Evolutionary conservation across 495 filamentous ascomycete species (phyloP), one percentile per base, ranked within the genome.

Genomic region (Penicillium egyptiacum): DNA sequence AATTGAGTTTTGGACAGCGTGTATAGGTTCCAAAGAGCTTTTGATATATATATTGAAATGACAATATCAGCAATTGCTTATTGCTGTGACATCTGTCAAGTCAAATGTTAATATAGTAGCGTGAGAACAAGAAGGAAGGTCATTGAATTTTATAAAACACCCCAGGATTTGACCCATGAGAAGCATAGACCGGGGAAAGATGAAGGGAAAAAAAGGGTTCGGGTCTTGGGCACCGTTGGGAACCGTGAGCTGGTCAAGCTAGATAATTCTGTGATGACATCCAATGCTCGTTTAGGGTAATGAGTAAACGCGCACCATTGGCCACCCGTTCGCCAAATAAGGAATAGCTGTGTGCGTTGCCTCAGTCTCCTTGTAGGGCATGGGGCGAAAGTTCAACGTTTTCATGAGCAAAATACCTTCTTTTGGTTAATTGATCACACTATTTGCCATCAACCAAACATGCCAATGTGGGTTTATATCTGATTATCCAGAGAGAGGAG

Each of bases 401-500:
- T 57, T 28, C 17, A 57, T 56, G 48, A 56, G 55, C 30, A 49
- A 49, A 44, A 53, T 48, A 31, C 28, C 45, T 41, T 45, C n/a
- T 12, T 60, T 26, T 59, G 48, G 50, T 53, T 37, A 33, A 33
- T 55, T 40, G 45, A 52, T 48, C 58, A 48, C 57, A 12, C 22
- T 23, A 50, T 66, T 69, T 54, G 65, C 65, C 68, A 59, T 64
- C 56, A 41, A 53, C 58, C 53, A 43, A 39, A 31, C 48, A 37
- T 33, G 11, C 31, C 31, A 7, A 53, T 22, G 46, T 16, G 45
- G 37, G 6, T 43, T 60, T 64, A 50, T 56, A 67, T 62, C 53
- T 47, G 46, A 51, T 53, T 33, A 20, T 39, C 37, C 39, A 43
- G 25, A 26, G 40, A 22, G 40, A 22, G 17, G 45, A 8, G 17